Base-by-base conservation (phyloP, 225 moss, liverwort and hornwort genomes). In the Rhytidiadelphus loreus region DNA sequence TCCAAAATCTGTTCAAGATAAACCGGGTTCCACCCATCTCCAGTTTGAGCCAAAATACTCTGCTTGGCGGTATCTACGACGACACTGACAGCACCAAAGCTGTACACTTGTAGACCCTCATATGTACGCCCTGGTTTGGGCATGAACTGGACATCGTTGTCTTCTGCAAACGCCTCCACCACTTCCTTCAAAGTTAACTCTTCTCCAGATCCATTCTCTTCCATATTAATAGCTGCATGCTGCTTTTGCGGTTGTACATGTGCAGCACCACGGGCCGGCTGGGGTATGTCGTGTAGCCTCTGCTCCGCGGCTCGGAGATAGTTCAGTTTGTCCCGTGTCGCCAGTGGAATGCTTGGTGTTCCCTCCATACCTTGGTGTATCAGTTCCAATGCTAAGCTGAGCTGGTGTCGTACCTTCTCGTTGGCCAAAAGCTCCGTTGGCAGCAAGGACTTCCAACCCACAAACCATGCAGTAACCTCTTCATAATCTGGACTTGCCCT, bases 61-160 rank as follows among this genome's bases (percentile, higher is more conserved):
- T 95, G 93, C 84, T 98, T 96, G 15, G 95, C 92, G 69, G 96
- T 81, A 90, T 98, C 96, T 62, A 98, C 80, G 66, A 95, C 95
- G 50, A 96, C 85, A 90, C 92, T 98, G 33, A 98, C 95, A 75
- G 95, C 92, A 78, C 98, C 98, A 87, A 98, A 98, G 74, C 94
- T 95, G 91, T 98, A 98, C 37, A 98, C 95, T 85, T 96, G 96
- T 29, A 98, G 90, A 68, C 97, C 97, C 91, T 97, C 97, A 62
- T 95, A 89, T 21, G 90, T 85, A 48, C 97, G 93, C 80, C 97
- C 97, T 63, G 94, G 82, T 89, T 97, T 97, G 44, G 97, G 97
- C 89, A 97, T 84, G 75, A 96, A 98, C 88, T 92, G 92, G 22
- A 98, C 94, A 90, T 98, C 98, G 79, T 96, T 96, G 5, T 98